Base-by-base conservation (phyloP, 495 filamentous ascomycete genomes). In the Melanomma pulvis-pyrius region DNA sequence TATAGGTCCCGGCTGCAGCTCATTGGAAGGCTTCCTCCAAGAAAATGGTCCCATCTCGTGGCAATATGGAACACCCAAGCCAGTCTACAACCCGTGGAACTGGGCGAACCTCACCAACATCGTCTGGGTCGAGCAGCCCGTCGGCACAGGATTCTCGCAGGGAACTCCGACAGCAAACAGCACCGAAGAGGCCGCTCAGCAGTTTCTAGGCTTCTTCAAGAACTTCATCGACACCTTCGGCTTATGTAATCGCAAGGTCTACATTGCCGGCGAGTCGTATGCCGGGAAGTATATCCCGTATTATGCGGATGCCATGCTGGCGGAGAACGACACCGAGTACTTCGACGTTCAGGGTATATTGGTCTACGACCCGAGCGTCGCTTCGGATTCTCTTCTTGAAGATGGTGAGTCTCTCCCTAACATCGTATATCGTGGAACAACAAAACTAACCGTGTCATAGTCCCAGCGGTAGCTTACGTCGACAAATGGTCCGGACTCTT, bases 271-370 rank as follows among this genome's bases (percentile, higher is more conserved):
- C 9, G 86, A 88, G 70, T 82, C 79, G 58, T 88, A 90, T 73
- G 90, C 88, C 13, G 91, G 91, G 2, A 80, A 82, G 59, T 96
- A 93, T 69, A 85, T 92, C 50, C 89, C 91, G 0, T 96, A 93
- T 70, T 87, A 94, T 56, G 86, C 90, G 1, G 82, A 84, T 68
- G 88, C 87, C 12, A 89, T 94, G 82, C 76, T 93, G 67, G 82
- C 90, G 62, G 78, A 77, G 46, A 85, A 92, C 15, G 82, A 94
- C 71, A 86, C 74, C 5, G 79, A 67, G 2, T 87, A 91, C 69
- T 91, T 84, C 72, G 80, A 92, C 69, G 73, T 92, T 12, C 76
- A 83, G 21, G 85, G 84, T 0, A 82, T 90, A 51, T 77, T 88
- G 75, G 84, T 92, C 61, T 87, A 91, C 74, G 88, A 91, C 68